A percentile compares a stretch with the other conserved stretches of the same genome.
These are phyloP conservation scores for Cryptosporidium sp. DNA, from an alignment of 169 alveolate species.

Conservation along the genomic window DNA sequence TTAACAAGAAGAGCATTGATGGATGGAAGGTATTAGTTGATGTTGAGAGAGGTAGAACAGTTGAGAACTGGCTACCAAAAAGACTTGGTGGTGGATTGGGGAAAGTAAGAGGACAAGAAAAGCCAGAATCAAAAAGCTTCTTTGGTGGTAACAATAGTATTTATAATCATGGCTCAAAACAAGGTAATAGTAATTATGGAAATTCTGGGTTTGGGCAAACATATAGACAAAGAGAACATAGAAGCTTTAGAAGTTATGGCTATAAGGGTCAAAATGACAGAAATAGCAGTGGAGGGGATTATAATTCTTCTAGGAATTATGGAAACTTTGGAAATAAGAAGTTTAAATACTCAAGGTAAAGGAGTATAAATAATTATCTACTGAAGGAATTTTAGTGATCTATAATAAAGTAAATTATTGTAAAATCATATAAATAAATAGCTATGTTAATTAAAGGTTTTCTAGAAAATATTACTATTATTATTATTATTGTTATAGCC, in stretches of 20 bases:
- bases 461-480: too few relatives aligned
- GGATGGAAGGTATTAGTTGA: slow-evolving; percentile 87
- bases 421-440: too few relatives aligned
- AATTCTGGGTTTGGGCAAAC: neutral
- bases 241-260: neutral
- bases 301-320: slow-evolving; percentile 9
- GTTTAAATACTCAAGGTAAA: slow-evolving; percentile 4
- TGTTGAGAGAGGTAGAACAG: slow-evolving; percentile 89
- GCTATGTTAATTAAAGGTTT: neutral
- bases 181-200: neutral
- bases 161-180: neutral
- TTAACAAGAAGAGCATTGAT: slow-evolving; percentile 84
- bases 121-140: neutral
- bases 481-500: too few relatives aligned
- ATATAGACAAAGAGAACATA: slow-evolving; percentile 20
- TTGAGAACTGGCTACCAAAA: slow-evolving; percentile 85
- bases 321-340: slow-evolving; percentile 11
- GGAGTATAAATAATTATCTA: neutral
- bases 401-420: neutral
- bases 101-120: slow-evolving; percentile 52
- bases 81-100: slow-evolving; percentile 91
- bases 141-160: neutral
- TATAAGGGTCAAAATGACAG: neutral
- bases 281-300: neutral
- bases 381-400: neutral